These are phyloP conservation scores for Lanmaoa pseudosensibilis DNA, from an alignment of 768 basidiomycete genomes.

Conservation along the genomic window DNA sequence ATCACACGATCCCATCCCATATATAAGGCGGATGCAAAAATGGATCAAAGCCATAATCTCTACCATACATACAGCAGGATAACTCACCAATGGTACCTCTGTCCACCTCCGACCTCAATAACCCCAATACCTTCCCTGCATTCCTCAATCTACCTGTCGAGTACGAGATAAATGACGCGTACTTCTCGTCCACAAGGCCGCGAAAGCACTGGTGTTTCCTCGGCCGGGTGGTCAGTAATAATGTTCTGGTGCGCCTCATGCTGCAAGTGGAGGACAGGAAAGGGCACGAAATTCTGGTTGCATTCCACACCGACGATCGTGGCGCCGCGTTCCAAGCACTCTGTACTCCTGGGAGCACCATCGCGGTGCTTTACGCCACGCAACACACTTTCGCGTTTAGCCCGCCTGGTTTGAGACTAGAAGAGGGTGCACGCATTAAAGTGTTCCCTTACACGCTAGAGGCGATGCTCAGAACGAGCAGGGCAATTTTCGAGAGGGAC, in stretches of 20 bases:
- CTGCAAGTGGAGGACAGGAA: constrained; percentile 32
- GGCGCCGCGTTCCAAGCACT: constrained; percentile 21
- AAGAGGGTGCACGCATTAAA: constrained; percentile 24
- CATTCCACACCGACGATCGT: constrained; percentile 35
- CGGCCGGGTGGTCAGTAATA: constrained; percentile 25
- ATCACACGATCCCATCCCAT: constrained; percentile 1
- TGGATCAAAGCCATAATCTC: not conserved
- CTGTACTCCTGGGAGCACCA: constrained; percentile 30
- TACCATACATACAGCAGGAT: not conserved
- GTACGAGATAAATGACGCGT: constrained; percentile 15
- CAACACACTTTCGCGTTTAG: constrained; percentile 33
- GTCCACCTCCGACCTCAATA: constrained; percentile 29
- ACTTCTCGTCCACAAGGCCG: constrained; percentile 26
- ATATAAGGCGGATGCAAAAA: constrained; percentile 16
- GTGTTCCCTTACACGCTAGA: constrained; percentile 30
- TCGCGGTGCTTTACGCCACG: constrained; percentile 33
- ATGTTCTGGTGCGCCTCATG: constrained; percentile 28
- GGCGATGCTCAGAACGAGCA: constrained; percentile 27
- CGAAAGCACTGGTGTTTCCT: constrained; percentile 34
- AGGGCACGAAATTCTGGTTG: constrained; percentile 25
- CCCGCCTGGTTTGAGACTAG: constrained; percentile 29
- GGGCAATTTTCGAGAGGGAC: constrained; percentile 17
- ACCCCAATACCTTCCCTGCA: constrained; percentile 22
- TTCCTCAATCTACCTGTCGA: constrained; percentile 28
- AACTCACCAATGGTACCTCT: constrained; percentile 20